Percentiles rank a stretch among this genome's conserved stretches.
Evolutionary conservation across 345 rosid species (phyloP).

Genomic region (Punica granatum): DNA sequence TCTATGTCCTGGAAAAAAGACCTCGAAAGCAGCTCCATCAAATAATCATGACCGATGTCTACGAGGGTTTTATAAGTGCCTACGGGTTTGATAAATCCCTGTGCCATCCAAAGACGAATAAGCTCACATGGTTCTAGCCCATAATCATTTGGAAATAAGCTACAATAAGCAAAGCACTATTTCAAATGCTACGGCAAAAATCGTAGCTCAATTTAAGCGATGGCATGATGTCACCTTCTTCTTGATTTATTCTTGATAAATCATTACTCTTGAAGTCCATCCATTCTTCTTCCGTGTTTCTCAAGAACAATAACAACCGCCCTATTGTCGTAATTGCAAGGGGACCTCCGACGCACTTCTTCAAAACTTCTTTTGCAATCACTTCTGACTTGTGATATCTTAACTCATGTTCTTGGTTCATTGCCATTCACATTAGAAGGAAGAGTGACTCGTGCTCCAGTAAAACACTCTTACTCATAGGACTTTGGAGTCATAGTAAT

Average conservation of each 20-base stretch:
- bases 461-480: not conserved
- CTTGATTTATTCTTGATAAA: too few relatives aligned
- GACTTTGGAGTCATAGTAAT: fast-evolving
- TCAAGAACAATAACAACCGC: too few relatives aligned
- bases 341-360: too few relatives aligned
- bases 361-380: too few relatives aligned
- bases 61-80: not conserved
- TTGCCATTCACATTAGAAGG: not conserved
- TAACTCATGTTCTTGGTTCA: not conserved
- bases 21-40: not conserved
- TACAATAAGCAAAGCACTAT: constrained; percentile 18
- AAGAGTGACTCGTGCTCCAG: not conserved
- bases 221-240: too few relatives aligned
- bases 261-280: too few relatives aligned
- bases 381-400: fast-evolving
- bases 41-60: not conserved
- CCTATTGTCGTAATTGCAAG: too few relatives aligned
- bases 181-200: constrained; percentile 12
- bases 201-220: constrained; percentile 17
- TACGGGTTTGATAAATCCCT: not conserved
- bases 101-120: too few relatives aligned
- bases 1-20: too few relatives aligned
- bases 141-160: constrained; percentile 19
- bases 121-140: too few relatives aligned
- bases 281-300: constrained; percentile 18